Evolutionary conservation across 805 yeast species (phyloP).

Genomic region (Candida ovalis): DNA sequence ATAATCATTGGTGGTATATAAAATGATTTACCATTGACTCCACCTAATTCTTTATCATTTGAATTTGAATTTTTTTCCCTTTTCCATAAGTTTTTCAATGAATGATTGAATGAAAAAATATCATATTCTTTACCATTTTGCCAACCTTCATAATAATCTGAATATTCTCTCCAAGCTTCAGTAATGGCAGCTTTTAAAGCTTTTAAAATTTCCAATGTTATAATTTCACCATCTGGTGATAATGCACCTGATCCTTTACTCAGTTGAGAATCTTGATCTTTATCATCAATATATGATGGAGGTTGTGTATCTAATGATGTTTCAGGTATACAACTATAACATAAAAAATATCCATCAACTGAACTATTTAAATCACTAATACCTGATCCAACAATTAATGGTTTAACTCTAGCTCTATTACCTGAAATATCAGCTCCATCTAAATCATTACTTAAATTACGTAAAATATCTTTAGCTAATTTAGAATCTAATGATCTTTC

Average conservation of each 20-base stretch:
- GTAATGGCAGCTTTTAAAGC: slow-evolving; percentile 52
- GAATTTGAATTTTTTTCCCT: slow-evolving; percentile 5
- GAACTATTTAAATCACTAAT: slow-evolving; percentile 73
- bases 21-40: slow-evolving; percentile 5
- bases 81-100: slow-evolving; percentile 57
- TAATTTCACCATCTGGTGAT: background rate
- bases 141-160: slow-evolving; percentile 53
- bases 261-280: background rate
- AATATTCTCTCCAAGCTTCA: slow-evolving; percentile 73
- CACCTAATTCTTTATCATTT: background rate
- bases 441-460: slow-evolving; percentile 52
- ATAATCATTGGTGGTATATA: slow-evolving; percentile 60
- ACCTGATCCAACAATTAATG: slow-evolving; percentile 72
- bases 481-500: slow-evolving; percentile 67
- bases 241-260: background rate
- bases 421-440: slow-evolving; percentile 9
- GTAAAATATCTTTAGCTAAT: slow-evolving; percentile 53
- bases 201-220: slow-evolving; percentile 34
- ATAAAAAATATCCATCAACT: slow-evolving; percentile 69
- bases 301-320: slow-evolving; percentile 26
- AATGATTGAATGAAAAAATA: slow-evolving; percentile 54
- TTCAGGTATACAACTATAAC: slow-evolving; percentile 65
- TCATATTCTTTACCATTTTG: slow-evolving; percentile 65
- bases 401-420: slow-evolving; percentile 44
- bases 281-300: slow-evolving; percentile 7